These are phyloP conservation scores for Gossypium thurberi DNA, from an alignment of 345 rosid genomes.

Conservation along the genomic window DNA sequence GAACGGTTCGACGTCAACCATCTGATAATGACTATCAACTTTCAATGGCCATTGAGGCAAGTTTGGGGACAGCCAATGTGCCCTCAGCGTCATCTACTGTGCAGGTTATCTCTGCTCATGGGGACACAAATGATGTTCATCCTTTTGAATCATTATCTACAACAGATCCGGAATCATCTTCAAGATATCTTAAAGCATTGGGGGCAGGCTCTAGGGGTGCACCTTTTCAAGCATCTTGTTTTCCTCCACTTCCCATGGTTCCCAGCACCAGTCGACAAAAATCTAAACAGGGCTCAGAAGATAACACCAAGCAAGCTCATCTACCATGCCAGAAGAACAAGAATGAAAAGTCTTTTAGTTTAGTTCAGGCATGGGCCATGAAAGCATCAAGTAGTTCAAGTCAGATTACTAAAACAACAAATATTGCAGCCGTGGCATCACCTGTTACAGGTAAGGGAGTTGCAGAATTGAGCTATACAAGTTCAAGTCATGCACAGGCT, in stretches of 20 bases:
- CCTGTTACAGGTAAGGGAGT: not conserved
- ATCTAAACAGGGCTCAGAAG: not conserved
- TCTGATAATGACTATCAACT: not conserved
- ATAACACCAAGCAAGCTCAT: not conserved
- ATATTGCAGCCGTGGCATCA: not conserved
- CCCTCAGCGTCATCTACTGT: conserved; percentile 36
- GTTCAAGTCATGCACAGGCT: conserved; percentile 21
- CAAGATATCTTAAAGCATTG: not conserved
- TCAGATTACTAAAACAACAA: not conserved
- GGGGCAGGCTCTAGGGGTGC: not conserved
- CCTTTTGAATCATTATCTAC: not conserved
- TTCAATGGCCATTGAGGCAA: not conserved
- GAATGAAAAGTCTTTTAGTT: not conserved
- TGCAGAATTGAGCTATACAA: not conserved
- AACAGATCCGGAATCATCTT: not conserved
- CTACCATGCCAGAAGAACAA: not conserved
- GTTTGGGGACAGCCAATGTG: conserved; percentile 15
- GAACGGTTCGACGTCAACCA: not conserved
- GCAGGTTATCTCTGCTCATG: not conserved
- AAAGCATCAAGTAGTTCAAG: not conserved
- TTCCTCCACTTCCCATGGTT: not conserved
- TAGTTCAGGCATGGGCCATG: not conserved
- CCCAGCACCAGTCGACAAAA: not conserved
- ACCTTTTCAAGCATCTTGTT: not conserved
- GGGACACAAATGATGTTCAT: not conserved